phyloP scores from a whole-genome alignment of 1,139 yeast genomes.

The Nakaseomyces delphensis region DNA sequence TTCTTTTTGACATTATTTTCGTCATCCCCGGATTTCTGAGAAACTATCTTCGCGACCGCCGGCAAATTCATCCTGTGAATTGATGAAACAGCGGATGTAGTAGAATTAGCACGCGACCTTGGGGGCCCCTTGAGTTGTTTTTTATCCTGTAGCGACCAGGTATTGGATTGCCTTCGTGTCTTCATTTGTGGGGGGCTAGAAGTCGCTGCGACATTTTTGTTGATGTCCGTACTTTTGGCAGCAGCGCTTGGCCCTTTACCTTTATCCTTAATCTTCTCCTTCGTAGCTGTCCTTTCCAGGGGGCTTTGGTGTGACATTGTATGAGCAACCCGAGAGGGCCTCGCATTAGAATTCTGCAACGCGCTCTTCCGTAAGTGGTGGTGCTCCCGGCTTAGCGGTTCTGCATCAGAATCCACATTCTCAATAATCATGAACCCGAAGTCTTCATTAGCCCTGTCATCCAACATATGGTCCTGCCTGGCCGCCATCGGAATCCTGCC shows the following conservation, averaged over 20 bases:
- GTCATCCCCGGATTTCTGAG: constrained; percentile 9
- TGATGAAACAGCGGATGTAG: constrained; percentile 8
- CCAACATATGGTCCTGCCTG: constrained; percentile 2
- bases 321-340: constrained; percentile 20
- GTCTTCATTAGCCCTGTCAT: constrained; percentile 6
- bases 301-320: constrained; percentile 14
- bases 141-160: constrained; percentile 1
- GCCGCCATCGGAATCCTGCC: background rate
- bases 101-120: constrained; percentile 10
- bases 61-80: constrained; percentile 2
- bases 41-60: constrained; percentile 10
- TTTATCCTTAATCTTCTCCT: background rate
- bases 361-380: constrained; percentile 8
- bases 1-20: constrained; percentile 12
- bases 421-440: constrained; percentile 8
- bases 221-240: background rate
- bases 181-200: background rate
- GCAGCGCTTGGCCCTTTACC: background rate
- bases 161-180: constrained; percentile 3
- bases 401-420: constrained; percentile 15
- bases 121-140: constrained; percentile 4
- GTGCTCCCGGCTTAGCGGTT: constrained; percentile 6
- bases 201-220: background rate
- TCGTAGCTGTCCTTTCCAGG: background rate
- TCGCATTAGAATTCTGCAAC: constrained; percentile 12